A percentile compares a stretch with the other conserved stretches of the same genome.
Evolutionary conservation across 768 basidiomycete genomes (phyloP).

Genomic region (Pholiota molesta): DNA sequence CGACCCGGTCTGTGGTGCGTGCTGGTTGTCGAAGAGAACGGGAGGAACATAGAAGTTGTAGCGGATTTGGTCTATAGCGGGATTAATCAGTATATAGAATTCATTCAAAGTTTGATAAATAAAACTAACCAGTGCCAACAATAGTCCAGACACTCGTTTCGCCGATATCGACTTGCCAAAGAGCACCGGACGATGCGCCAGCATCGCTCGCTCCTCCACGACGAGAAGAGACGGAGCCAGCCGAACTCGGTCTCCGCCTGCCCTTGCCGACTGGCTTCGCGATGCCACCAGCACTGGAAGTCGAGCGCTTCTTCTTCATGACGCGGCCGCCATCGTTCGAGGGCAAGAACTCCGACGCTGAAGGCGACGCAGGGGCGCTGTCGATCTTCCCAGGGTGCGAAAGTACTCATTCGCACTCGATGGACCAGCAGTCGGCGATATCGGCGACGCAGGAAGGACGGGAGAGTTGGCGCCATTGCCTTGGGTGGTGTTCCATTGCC

Average conservation of each 20-base stretch:
- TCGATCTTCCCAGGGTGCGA: conserved; percentile 47
- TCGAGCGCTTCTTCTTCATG: conserved; percentile 75
- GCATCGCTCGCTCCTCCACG: conserved; percentile 69
- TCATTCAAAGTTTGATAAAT: conserved; percentile 6
- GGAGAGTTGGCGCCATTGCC: conserved; percentile 54
- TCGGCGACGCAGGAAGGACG: conserved; percentile 68
- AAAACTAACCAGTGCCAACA: conserved; percentile 77
- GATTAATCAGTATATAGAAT: conserved; percentile 20
- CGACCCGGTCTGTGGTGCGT: conserved; percentile 67
- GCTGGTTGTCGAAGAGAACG: conserved; percentile 79
- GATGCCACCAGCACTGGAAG: conserved; percentile 69
- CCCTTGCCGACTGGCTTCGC: conserved; percentile 55
- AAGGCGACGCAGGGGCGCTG: conserved; percentile 73
- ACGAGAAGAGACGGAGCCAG: conserved; percentile 70
- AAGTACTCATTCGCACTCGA: conserved; percentile 69
- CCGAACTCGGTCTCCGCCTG: conserved; percentile 77
- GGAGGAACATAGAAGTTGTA: conserved; percentile 95
- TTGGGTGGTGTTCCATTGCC: conserved; percentile 67
- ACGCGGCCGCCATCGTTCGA: conserved; percentile 87
- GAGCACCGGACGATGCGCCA: conserved; percentile 74
- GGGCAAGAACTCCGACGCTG: conserved; percentile 62
- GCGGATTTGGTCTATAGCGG: conserved; percentile 74
- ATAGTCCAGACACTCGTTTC: conserved; percentile 96
- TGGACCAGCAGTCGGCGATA: conserved; percentile 63
- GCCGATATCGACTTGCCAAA: conserved; percentile 90